Base-by-base conservation (phyloP, 768 basidiomycete genomes). In the Coprinopsis cinerea region DNA sequence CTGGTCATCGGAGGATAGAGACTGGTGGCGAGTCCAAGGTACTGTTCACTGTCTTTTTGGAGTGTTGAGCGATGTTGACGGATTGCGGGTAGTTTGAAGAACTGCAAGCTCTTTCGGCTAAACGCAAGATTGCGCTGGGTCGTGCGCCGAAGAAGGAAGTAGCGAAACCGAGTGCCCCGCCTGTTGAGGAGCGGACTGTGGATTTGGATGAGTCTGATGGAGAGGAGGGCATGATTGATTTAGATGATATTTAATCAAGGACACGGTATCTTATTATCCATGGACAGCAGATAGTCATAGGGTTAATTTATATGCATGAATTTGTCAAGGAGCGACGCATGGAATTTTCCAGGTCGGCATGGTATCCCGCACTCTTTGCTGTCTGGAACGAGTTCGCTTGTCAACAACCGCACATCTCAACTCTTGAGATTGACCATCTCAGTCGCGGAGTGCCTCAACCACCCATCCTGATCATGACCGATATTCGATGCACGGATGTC, bases 21-120 rank as follows among this genome's bases (percentile, higher is more conserved):
- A 67, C 64, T 7, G 68, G 65, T 10, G 63, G 75, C 18, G 74
- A 78, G 61, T 74, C 75, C 51, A 86, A 89, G 77, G 88, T 86
- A 35, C 13, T 37, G 41, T 49, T 30, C 20, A 40, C 5, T 36
- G 42, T 35, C 30, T 22, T 46, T 48, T 20, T 30, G 20, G 11
- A 6, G 37, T 39, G 18, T 6, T 43, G 42, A 10, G 5, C 13
- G 18, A 26, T 22, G 9, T 27, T 34, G 23, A 17, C 43, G 53
- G n/a, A 49, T 10, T 20, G 15, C n/a, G n/a, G n/a, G 50, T 22
- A 88, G 86, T 55, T 88, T 43, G 74, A 78, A 25, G 71, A 70
- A 0, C 66, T 90, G 35, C 44, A 45, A 20, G 44, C 44, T 3
- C 44, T 45, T 45, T 45, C 44, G 28, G 25, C 44, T 5, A 45